Percentiles rank a stretch among this genome's conserved stretches.
phyloP scores from a whole-genome alignment of 169 alveolate species.

The Amoebophrya sp. region DNA sequence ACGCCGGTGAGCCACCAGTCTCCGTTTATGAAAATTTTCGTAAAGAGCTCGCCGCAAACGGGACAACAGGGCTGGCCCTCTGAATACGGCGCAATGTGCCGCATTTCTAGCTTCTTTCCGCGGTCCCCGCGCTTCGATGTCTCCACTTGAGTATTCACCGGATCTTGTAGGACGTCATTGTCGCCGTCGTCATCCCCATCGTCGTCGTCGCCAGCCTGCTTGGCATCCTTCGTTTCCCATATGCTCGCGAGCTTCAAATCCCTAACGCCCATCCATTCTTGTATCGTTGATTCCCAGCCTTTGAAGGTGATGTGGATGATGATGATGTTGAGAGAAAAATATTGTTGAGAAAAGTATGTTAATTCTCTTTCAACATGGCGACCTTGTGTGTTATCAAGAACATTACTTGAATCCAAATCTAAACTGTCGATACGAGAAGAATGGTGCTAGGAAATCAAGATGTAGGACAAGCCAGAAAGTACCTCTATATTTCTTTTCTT shows the following conservation, averaged over 20 bases:
- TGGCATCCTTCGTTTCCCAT: not conserved
- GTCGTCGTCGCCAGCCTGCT: not conserved
- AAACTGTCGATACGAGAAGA: too few species aligned
- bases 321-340: not conserved
- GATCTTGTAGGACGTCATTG: too few species aligned
- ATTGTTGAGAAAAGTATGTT: too few species aligned
- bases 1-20: constrained; percentile 20
- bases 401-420: too few species aligned
- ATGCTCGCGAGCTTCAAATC: not conserved
- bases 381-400: too few species aligned
- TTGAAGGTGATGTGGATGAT: not conserved
- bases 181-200: not conserved
- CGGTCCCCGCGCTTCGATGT: too few species aligned
- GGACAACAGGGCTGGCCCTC: constrained; percentile 21
- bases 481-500: too few species aligned
- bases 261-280: not conserved
- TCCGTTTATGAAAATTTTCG: not conserved
- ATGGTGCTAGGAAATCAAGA: too few species aligned
- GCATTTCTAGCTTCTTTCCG: too few species aligned
- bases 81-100: not conserved
- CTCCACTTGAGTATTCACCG: too few species aligned
- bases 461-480: too few species aligned
- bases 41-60: not conserved
- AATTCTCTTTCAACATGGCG: too few species aligned
- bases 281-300: not conserved